Evolutionary conservation across 495 filamentous ascomycete genomes (phyloP), one percentile per base, ranked within the genome.

Genomic region (Mytilinidion resinicola): DNA sequence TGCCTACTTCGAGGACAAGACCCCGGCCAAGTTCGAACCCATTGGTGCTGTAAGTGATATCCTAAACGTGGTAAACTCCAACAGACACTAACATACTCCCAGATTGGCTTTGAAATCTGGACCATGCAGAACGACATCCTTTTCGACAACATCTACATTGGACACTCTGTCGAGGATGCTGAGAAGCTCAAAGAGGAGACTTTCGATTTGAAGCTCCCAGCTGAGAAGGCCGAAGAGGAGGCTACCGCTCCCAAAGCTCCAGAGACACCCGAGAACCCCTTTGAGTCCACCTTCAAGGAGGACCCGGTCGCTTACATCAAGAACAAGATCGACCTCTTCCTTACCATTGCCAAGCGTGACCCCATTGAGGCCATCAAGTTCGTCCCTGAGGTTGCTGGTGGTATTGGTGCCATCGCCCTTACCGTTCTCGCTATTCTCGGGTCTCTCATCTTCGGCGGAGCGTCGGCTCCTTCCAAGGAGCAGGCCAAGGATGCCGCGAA

Each of bases 121-220:
- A 97, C 95, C 67, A 98, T 98, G 93, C 93, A 96, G 72, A 95
- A 85, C 74, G 88, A 96, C 73, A 96, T 97, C 63, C 85, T 96
- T 66, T 99, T 99, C 69, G 90, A 97, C 84, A 99, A 99, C 85
- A 90, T 99, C 82, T 99, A 97, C 83, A 87, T 99, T 75, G 95
- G 95, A 63, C 95, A 99, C 85, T 99, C 95, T 44, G 74, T 89
- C 64, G 90, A 88, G 70, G 95, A 99, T 65, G 95, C 95, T 59
- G 84, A 86, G 74, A 87, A 91, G 77, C 79, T 99, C 64, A 86
- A 92, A 72, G 75, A 88, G 50, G 89, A 96, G 80, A 93, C 90
- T 61, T 99, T 91, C 76, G 88, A 91, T 73, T 76, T 92, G 75
- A 99, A 99, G 87, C 78, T 85, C 72, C 77, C 85, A 53, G 76